Percentiles rank a stretch among this genome's conserved stretches.
These are phyloP conservation scores for Xerocomellus intermedius DNA, from an alignment of 768 basidiomycete genomes.

Conservation along the genomic window DNA sequence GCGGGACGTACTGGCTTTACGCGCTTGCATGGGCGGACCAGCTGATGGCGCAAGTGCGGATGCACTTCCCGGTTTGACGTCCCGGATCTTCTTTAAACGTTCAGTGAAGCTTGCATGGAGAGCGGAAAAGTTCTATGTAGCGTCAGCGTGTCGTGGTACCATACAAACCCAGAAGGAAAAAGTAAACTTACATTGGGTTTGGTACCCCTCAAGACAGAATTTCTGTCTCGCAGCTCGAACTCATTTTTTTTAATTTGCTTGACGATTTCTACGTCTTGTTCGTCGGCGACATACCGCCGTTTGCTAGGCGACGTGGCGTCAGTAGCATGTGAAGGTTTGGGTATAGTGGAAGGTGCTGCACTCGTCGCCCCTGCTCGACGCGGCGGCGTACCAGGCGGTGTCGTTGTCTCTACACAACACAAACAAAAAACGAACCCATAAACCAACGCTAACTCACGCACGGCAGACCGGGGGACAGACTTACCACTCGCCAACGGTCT, in stretches of 20 bases:
- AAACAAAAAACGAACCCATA: neutral
- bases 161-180: neutral
- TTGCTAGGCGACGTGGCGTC: slow-evolving; percentile 53
- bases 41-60: slow-evolving; percentile 39
- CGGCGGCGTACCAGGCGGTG: slow-evolving; percentile 60
- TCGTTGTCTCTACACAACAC: slow-evolving; percentile 45
- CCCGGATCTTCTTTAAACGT: slow-evolving; percentile 76
- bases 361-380: slow-evolving; percentile 25
- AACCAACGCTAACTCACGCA: neutral
- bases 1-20: slow-evolving; percentile 62
- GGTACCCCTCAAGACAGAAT: slow-evolving; percentile 75
- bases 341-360: slow-evolving; percentile 20
- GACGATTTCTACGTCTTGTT: slow-evolving; percentile 77
- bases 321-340: slow-evolving; percentile 25
- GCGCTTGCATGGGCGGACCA: slow-evolving; percentile 43
- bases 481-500: slow-evolving; percentile 22
- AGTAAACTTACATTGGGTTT: slow-evolving; percentile 71
- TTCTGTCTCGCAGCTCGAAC: slow-evolving; percentile 80
- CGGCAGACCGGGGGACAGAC: neutral
- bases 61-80: slow-evolving; percentile 54
- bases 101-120: slow-evolving; percentile 67
- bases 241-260: slow-evolving; percentile 77
- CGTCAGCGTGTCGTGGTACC: neutral
- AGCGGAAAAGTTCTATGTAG: slow-evolving; percentile 71
- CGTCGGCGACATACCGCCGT: slow-evolving; percentile 75